A percentile compares a stretch with the other conserved stretches of the same genome.
phyloP scores from a whole-genome alignment of 225 moss, liverwort and hornwort species.

The Marchantia paleacea region DNA sequence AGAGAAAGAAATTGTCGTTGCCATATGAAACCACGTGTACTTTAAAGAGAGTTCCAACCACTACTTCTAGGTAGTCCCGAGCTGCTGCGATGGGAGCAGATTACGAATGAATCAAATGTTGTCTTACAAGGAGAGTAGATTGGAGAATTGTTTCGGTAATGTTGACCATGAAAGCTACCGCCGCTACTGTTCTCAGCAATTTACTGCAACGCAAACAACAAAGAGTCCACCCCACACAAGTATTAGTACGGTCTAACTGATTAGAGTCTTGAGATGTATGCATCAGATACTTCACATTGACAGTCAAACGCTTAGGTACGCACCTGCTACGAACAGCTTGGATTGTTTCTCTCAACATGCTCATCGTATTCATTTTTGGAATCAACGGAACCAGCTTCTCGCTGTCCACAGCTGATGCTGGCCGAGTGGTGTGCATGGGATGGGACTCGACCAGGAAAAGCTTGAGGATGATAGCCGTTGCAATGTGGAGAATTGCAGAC shows the following conservation, averaged over 20 bases:
- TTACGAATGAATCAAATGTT: too few species aligned
- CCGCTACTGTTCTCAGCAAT: constrained; percentile 1
- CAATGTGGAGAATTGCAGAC: neutral
- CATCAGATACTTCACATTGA: neutral
- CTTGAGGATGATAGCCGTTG: neutral
- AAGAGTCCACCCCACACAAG: neutral
- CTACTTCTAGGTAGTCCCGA: neutral
- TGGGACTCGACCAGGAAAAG: constrained; percentile 11
- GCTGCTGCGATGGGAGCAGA: neutral
- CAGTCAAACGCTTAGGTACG: neutral
- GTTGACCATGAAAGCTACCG: constrained; percentile 13
- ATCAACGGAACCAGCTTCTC: neutral
- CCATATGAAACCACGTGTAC: too few species aligned
- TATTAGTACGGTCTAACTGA: neutral
- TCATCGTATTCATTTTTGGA: neutral
- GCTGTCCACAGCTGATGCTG: neutral
- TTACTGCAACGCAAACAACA: neutral
- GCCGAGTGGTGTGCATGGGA: constrained; percentile 6
- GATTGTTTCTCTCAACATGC: neutral
- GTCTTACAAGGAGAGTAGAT: constrained; percentile 7
- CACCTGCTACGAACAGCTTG: neutral
- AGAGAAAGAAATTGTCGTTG: too few species aligned
- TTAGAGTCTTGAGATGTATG: neutral
- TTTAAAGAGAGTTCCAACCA: too few species aligned
- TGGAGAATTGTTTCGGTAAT: neutral